Base-by-base conservation (phyloP, 192 early-diverging fungal genomes). In the Mortierella claussenii region DNA sequence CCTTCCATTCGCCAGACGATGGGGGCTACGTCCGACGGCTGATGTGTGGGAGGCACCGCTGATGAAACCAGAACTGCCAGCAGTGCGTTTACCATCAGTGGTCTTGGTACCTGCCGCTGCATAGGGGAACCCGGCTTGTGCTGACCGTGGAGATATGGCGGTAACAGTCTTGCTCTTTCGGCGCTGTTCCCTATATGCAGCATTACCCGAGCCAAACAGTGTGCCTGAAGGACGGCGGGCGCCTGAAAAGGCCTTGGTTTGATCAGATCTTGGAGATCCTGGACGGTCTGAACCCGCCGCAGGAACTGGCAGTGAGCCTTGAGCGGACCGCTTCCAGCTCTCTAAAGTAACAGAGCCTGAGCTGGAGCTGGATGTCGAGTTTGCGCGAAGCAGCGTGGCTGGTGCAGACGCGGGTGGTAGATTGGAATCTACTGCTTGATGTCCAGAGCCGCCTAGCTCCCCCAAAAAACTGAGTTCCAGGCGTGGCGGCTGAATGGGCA, bases 401-500 rank as follows among this genome's bases (percentile, higher is more conserved):
- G 71, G 71, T 17, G 63, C 71, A 9, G 62, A 60, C 17, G 23
- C 43, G 2, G 63, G 70, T 20, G 61, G 62, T n/a, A 65, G 55
- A 24, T 48, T 28, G 42, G 11, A 28, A 15, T 60, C 56, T 20
- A 17, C 6, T 18, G 26, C 11, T 20, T 49, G 20, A 12, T 27
- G 12, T 27, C 42, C 0, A 20, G 54, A 24, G 1, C 31, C 10
- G 27, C 54, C 46, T 15, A 46, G 7, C 11, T 67, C 59, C 15
- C 73, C 73, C 27, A 76, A 62, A 44, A 76, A 76, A 48, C 64
- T 76, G 52, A 76, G 73, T 31, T 76, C 73, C 23, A 76, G 59
- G 15, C 73, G 63, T 4, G 73, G 73, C 34, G 73, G 73, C 46
- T 76, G 73, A 20, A 67, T 67, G n/a, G 73, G 62, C 8, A 76